Evolutionary conservation across 2,329 filamentous ascomycete genomes (phyloP).

Genomic region (Clonostachys sp.): DNA sequence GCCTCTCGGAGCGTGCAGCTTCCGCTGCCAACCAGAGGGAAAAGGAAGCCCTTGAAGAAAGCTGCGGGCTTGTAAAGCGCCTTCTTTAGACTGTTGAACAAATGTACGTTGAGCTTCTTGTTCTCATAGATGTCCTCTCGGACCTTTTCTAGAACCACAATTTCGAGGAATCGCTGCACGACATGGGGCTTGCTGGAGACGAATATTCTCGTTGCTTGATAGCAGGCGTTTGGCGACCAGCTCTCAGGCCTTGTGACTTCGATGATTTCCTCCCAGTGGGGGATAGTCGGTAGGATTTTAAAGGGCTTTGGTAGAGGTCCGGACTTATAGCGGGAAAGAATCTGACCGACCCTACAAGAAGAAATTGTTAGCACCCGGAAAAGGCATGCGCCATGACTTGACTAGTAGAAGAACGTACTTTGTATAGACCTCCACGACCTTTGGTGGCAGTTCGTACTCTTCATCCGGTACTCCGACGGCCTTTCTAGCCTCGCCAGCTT

Average conservation of each 20-base stretch:
- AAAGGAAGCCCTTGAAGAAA: conserved; percentile 95
- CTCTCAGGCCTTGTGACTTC: conserved; percentile 75
- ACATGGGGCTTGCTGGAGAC: conserved; percentile 76
- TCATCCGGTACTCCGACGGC: conserved; percentile 60
- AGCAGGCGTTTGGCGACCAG: conserved; percentile 72
- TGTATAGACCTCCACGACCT: conserved; percentile 90
- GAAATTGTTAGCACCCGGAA: neutral
- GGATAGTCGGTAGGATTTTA: conserved; percentile 90
- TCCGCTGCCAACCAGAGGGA: conserved; percentile 78
- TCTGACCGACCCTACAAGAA: conserved; percentile 65
- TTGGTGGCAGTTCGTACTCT: conserved; percentile 79
- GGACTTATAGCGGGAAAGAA: conserved; percentile 89
- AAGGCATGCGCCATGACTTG: neutral
- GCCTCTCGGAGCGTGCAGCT: conserved; percentile 93
- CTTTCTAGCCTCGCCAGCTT: conserved; percentile 56
- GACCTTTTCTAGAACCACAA: conserved; percentile 84
- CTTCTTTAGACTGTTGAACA: conserved; percentile 92
- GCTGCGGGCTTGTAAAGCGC: conserved; percentile 88
- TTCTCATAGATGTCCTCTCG: conserved; percentile 90
- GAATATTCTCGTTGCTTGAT: conserved; percentile 89
- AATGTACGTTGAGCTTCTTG: conserved; percentile 91
- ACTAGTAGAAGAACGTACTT: conserved; percentile 49
- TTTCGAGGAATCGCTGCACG: conserved; percentile 81
- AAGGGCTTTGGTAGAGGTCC: conserved; percentile 97
- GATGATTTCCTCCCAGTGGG: conserved; percentile 85